A percentile compares a stretch with the other conserved stretches of the same genome.
phyloP scores from a whole-genome alignment of 805 yeast species.

The Lipomyces mesembrius region DNA sequence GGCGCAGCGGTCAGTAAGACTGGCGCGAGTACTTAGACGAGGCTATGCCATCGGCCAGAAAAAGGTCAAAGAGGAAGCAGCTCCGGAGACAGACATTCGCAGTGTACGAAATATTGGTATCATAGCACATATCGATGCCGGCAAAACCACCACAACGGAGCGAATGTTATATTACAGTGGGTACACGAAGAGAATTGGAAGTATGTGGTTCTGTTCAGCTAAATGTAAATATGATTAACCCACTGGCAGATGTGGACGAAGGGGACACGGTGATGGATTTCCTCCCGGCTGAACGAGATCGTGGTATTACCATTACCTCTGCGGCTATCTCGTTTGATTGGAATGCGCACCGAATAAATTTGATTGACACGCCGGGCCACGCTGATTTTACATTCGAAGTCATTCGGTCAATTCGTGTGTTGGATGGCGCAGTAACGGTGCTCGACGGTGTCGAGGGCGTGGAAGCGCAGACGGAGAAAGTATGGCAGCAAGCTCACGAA shows the following conservation, averaged over 20 bases:
- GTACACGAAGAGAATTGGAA: constrained; percentile 73
- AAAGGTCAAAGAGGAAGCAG: neutral
- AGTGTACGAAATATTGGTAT: constrained; percentile 80
- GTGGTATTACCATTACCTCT: constrained; percentile 95
- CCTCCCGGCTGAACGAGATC: constrained; percentile 81
- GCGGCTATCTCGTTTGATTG: constrained; percentile 94
- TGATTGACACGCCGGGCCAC: constrained; percentile 98
- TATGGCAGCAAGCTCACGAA: constrained; percentile 84
- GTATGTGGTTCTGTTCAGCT: constrained; percentile 13
- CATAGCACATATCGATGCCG: constrained; percentile 99
- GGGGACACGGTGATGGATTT: constrained; percentile 97
- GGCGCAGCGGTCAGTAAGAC: too few species aligned
- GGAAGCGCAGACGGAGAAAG: constrained; percentile 97
- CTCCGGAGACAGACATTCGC: constrained; percentile 10
- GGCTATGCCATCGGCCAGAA: neutral
- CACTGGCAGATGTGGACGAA: constrained; percentile 71
- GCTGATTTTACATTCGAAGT: constrained; percentile 98
- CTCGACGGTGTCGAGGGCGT: constrained; percentile 97
- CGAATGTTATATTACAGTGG: constrained; percentile 92
- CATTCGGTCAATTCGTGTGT: constrained; percentile 80
- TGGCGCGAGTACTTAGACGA: neutral
- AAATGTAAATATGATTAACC: neutral
- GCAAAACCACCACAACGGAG: constrained; percentile 97
- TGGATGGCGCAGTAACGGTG: constrained; percentile 93
- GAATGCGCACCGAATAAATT: constrained; percentile 74